Evolutionary conservation across 2,329 filamentous ascomycete species (phyloP), one percentile per base, ranked within the genome.

Genomic region (Chrysoporthe cubensis): DNA sequence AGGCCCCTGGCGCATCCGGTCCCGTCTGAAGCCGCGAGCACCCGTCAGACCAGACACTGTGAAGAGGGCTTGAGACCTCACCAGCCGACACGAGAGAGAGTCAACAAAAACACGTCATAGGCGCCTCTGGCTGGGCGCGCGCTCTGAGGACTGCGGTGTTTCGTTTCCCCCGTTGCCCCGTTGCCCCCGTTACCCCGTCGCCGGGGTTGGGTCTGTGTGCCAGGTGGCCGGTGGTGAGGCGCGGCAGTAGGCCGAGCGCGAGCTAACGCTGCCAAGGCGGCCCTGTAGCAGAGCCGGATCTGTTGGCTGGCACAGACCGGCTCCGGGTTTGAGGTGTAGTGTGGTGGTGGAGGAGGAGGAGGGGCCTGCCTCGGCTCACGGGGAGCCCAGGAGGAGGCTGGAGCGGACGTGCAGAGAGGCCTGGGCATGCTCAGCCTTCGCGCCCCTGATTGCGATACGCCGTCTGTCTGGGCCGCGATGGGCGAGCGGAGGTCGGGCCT

Each of bases 61-160:
- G 50, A 54, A n/a, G 50, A 32, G 32, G 48, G 48, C 46, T 16
- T 56, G 42, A 46, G 26, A 26, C 26, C 44, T 56, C 21, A 32
- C 50, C 14, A 54, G 50, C 50, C 21, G 14, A 21, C 26, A 18
- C 40, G 32, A 58, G 16, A 46, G 16, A 46, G 58, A 62, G 59
- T 61, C 57, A 63, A 61, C 64, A 61, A 63, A 65, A 34, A 48
- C 43, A 66, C 65, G 62, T 62, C 67, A 67, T 54, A 57, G 16
- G 44, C 54, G 50, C 40, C 32, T 60, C 32, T 60, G 40, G 37
- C 37, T 50, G 61, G 46, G 46, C 32, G 46, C 32, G 46, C 56
- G 54, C 62, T 59, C 56, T 67, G 56, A 62, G 61, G 57, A 40
- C 50, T 60, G 58, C 50, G 61, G 58, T 59, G 65, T 67, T 65